Conservation (phyloP, 148 eudicot species). For the Cornus florida region DNA sequence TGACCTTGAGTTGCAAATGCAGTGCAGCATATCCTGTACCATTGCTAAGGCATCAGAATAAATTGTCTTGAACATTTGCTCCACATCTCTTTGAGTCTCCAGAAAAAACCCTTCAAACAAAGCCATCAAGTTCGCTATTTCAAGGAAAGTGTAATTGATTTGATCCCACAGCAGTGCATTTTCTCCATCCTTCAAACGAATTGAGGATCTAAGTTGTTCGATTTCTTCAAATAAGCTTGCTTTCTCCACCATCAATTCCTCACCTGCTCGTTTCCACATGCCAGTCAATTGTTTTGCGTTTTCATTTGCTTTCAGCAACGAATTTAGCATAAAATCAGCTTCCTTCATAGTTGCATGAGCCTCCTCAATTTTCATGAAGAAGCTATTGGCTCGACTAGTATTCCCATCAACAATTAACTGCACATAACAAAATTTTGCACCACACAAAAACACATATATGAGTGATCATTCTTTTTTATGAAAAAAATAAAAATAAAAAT, state of each 20-base stretch:
- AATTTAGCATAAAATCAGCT: conserved; percentile 54
- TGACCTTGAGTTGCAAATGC: conserved; percentile 34
- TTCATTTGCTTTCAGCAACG: conserved; percentile 47
- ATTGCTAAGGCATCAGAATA: conserved; percentile 37
- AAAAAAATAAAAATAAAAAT: background rate
- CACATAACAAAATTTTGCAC: conserved; percentile 6
- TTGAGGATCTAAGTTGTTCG: conserved; percentile 34
- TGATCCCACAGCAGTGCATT: conserved; percentile 30
- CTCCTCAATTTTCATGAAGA: conserved; percentile 49
- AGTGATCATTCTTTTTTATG: background rate
- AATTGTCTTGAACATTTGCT: conserved; percentile 29
- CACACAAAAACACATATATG: background rate
- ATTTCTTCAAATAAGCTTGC: conserved; percentile 40
- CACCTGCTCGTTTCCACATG: conserved; percentile 48
- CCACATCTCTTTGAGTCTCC: conserved; percentile 39
- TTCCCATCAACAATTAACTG: conserved; percentile 28
- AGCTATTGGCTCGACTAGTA: conserved; percentile 20
- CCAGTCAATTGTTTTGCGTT: conserved; percentile 36
- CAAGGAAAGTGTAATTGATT: conserved; percentile 21
- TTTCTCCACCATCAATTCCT: conserved; percentile 45
- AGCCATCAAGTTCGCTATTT: conserved; percentile 20
- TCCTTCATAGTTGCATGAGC: conserved; percentile 50
- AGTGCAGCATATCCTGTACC: conserved; percentile 23
- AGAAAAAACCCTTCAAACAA: conserved; percentile 38
- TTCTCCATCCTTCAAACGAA: conserved; percentile 31